phyloP scores from a whole-genome alignment of 345 rosid species.

The Brassica carinata region DNA sequence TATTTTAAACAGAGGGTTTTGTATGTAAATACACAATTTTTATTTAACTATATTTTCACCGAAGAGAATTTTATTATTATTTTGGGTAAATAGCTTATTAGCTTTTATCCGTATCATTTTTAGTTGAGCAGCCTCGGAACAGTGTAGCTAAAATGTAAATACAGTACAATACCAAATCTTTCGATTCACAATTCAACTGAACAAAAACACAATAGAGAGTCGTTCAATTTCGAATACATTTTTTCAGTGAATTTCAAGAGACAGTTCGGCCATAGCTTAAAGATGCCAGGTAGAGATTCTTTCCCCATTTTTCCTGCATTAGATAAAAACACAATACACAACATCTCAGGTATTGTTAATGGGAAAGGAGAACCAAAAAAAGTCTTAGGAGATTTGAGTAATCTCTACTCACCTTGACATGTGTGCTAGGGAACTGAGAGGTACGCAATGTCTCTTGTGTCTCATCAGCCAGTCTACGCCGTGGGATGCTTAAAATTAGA shows the following conservation, averaged over 20 bases:
- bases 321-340: background rate
- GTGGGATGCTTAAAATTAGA: constrained; percentile 82
- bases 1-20: no score
- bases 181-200: constrained; percentile 36
- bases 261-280: constrained; percentile 81
- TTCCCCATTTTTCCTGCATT: constrained; percentile 85
- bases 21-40: no score
- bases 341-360: background rate
- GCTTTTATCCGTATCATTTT: no score
- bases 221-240: background rate
- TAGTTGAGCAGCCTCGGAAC: background rate
- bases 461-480: constrained; percentile 78
- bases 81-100: no score
- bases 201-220: constrained; percentile 22
- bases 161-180: constrained; percentile 20
- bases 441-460: constrained; percentile 98
- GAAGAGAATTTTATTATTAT: no score
- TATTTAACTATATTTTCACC: no score
- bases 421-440: constrained; percentile 91
- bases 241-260: constrained; percentile 44
- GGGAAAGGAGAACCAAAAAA: background rate
- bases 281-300: constrained; percentile 77
- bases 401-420: constrained; percentile 72
- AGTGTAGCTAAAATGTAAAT: constrained; percentile 24
- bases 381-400: background rate